Conservation (phyloP, 1,139 yeast species). For the Suhomyces chickasaworum region DNA sequence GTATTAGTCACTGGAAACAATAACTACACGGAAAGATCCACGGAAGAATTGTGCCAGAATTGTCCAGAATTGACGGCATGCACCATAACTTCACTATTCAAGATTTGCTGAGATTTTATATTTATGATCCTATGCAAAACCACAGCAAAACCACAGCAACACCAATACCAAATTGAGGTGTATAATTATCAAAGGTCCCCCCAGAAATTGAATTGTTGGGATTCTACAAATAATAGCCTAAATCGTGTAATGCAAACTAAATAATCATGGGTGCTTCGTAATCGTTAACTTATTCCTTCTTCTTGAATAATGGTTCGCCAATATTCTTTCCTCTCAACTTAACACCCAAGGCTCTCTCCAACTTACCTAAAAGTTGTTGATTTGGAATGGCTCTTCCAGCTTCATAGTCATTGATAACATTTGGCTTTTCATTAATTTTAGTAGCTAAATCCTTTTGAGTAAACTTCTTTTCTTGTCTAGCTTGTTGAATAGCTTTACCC, state of each 20-base stretch:
- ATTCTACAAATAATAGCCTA: constrained; percentile 1
- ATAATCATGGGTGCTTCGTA: constrained; percentile 7
- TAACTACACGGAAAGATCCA: not conserved
- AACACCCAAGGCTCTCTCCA: constrained; percentile 92
- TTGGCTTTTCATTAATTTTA: constrained; percentile 92
- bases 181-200: too few species aligned
- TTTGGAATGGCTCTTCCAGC: constrained; percentile 96
- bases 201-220: too few species aligned
- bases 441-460: constrained; percentile 97
- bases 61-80: too few species aligned
- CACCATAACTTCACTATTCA: too few species aligned
- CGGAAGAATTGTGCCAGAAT: not conserved
- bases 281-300: constrained; percentile 37
- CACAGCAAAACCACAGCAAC: too few species aligned
- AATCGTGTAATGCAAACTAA: constrained; percentile 13
- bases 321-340: constrained; percentile 95
- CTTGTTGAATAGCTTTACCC: constrained; percentile 85
- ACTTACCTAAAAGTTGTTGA: constrained; percentile 88
- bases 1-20: not conserved
- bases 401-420: constrained; percentile 93
- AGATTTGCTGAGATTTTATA: not conserved
- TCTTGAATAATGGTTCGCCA: constrained; percentile 86
- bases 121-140: not conserved
- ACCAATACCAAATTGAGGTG: too few species aligned
- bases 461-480: constrained; percentile 83